A percentile compares a stretch with the other conserved stretches of the same genome.
These are phyloP conservation scores for Thelephora aurantiotincta DNA, from an alignment of 768 basidiomycete genomes.

Conservation along the genomic window DNA sequence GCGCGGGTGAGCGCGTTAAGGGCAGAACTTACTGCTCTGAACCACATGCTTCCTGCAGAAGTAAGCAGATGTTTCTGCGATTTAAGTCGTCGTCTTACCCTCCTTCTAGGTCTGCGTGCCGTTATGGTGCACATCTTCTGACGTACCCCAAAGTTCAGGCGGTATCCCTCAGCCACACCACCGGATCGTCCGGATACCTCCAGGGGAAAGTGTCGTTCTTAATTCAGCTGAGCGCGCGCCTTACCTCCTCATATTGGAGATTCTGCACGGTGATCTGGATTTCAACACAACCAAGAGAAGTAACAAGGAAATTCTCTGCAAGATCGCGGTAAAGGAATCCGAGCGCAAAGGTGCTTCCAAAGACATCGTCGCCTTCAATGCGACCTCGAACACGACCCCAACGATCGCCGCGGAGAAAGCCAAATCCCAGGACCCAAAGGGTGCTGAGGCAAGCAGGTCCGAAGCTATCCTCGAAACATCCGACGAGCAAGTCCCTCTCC, in stretches of 20 bases:
- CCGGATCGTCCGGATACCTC: constrained; percentile 92
- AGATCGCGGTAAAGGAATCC: constrained; percentile 54
- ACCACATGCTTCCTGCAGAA: constrained; percentile 94
- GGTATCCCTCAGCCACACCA: constrained; percentile 60
- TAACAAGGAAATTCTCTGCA: constrained; percentile 79
- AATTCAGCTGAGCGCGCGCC: constrained; percentile 97
- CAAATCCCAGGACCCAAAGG: too few species aligned
- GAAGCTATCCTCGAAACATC: not conserved
- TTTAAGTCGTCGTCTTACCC: constrained; percentile 2
- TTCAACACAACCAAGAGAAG: constrained; percentile 75
- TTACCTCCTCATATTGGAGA: constrained; percentile 84
- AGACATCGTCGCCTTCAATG: constrained; percentile 28
- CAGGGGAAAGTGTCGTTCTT: constrained; percentile 92
- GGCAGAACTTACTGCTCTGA: constrained; percentile 88
- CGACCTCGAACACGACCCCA: not conserved
- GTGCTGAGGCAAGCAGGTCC: too few species aligned
- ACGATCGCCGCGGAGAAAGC: not conserved
- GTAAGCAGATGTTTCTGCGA: constrained; percentile 24
- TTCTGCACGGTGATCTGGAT: constrained; percentile 79
- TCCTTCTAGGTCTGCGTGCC: constrained; percentile 64
- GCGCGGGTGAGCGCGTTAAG: constrained; percentile 93
- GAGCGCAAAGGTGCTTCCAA: constrained; percentile 42
- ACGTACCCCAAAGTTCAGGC: constrained; percentile 26
- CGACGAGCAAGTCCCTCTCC: not conserved
- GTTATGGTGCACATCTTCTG: constrained; percentile 74